Conservation (phyloP, 495 filamentous ascomycete species). For the Penicillium chermesinum region DNA sequence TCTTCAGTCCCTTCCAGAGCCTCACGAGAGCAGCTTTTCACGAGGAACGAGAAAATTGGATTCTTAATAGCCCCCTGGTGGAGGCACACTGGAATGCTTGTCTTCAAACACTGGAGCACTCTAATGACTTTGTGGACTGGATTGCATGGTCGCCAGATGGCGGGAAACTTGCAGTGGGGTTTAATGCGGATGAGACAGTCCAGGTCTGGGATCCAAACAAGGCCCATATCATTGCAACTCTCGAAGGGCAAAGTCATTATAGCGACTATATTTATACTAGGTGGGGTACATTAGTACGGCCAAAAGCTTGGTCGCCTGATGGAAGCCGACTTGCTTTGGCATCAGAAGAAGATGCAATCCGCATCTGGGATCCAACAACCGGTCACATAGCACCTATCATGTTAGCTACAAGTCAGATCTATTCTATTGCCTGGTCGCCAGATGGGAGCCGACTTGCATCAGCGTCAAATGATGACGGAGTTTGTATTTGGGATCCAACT, state of each 20-base stretch:
- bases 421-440: conserved; percentile 2
- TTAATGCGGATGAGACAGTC: background rate
- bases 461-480: background rate
- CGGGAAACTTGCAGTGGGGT: background rate
- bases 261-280: background rate
- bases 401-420: no score
- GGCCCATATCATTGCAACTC: background rate
- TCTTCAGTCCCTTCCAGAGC: conserved; percentile 25
- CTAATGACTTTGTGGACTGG: background rate
- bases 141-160: background rate
- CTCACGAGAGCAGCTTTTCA: conserved; percentile 16
- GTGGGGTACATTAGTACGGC: no score
- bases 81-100: conserved; percentile 12
- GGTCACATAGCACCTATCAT: background rate
- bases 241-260: conserved; percentile 1
- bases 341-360: background rate
- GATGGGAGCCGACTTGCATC: conserved; percentile 9
- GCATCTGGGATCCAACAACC: conserved; percentile 5
- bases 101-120: conserved; percentile 5
- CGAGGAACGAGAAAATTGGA: conserved; percentile 9
- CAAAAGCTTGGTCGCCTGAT: conserved; percentile 2
- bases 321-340: conserved; percentile 1
- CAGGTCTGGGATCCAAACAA: conserved; percentile 2
- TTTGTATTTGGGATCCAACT: conserved; percentile 7
- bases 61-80: conserved; percentile 9